Base-by-base conservation (phyloP, 1,284 basidiomycete species). In the Ceratobasidium sp. region DNA sequence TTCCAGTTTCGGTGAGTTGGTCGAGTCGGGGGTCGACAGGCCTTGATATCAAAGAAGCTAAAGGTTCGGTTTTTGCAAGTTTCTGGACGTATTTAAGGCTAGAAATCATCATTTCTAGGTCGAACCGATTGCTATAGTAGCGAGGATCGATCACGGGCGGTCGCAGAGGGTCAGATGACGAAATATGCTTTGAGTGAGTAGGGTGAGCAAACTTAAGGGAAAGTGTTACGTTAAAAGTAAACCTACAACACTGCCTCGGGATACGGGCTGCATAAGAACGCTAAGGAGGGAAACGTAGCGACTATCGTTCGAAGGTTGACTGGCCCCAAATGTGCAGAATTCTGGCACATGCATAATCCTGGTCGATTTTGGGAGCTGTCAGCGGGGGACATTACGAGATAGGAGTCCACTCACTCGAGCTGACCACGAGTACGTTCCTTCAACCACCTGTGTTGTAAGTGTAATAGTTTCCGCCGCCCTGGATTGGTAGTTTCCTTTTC, bases 61-160 rank as follows among this genome's bases (percentile, higher is more conserved):
- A 80, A 27, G 77, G 79, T 68, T 72, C 65, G 35, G 77, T 69
- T 20, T 76, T 50, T 3, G 78, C 79, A 22, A 82, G 75, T 70
- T 76, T 76, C 7, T 79, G 72, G 0, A 78, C 76, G 72, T 78
- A 79, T 64, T 80, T 79, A 58, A 82, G 75, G 6, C 77, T 77
- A 45, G 79, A 75, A 34, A 80, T 75, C 55, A 82, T 74, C 50
- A 78, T 74, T 35, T 77, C 73, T 13, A 80, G 75, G 71, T 82
- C 81, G 75, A 79, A 58, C 17, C 35, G 47, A 34, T 71, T 68
- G 12, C 45, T 38, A 40, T 72, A 64, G 56, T 73, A 72, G 15
- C 54, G 45, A 25, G 73, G 72, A 56, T 72, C 73, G 25, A 73
- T 70, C 7, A 53, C 68, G 20, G 73, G 71, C 27, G 17, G 43